Base-by-base conservation (phyloP, 2,329 filamentous ascomycete genomes). In the Diatrype stigma region DNA sequence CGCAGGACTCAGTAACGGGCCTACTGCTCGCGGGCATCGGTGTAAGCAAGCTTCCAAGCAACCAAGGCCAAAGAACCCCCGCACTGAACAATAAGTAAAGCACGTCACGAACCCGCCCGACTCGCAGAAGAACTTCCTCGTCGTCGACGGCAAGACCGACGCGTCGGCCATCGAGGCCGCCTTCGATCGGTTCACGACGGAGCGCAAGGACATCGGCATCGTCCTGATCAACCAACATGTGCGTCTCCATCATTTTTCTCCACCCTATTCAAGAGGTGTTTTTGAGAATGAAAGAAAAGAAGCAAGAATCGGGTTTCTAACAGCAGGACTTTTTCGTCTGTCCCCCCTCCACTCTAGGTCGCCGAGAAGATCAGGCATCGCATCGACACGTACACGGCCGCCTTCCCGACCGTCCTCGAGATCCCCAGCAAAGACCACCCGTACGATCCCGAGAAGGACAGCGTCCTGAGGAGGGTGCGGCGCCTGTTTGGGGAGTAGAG, bases 341-440 rank as follows among this genome's bases (percentile, higher is more conserved):
- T 22, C 23, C 3, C 12, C n/a, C n/a, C n/a, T n/a, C n/a, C n/a
- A 10, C 3, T 21, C 22, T 62, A 97, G 93, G 82, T 99, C 65
- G 94, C 94, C 47, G 94, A 99, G 69, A 85, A 84, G 68, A 99
- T 99, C 81, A 84, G 94, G 70, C 82, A 93, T 68, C 85, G 86
- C 55, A 87, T 99, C 60, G 94, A 99, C 71, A 85, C 84, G 35
- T 96, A 96, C 73, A 93, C 90, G 19, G 90, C 93, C 46, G 92
- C 94, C 4, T 99, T 99, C 73, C 94, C 94, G n/a, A 87, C 91
- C 21, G 81, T 99, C 49, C 84, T 99, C 51, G 94, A 99, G 72
- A 97, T 99, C 54, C 94, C 94, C 22, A 96, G 90, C 74, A 99
- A 99, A 79, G 94, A 99, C 70, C 94, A 99, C 70, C 94, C 94